Evolutionary conservation across 179 eudicot genomes (phyloP).

Genomic region (Beta corolliflora): DNA sequence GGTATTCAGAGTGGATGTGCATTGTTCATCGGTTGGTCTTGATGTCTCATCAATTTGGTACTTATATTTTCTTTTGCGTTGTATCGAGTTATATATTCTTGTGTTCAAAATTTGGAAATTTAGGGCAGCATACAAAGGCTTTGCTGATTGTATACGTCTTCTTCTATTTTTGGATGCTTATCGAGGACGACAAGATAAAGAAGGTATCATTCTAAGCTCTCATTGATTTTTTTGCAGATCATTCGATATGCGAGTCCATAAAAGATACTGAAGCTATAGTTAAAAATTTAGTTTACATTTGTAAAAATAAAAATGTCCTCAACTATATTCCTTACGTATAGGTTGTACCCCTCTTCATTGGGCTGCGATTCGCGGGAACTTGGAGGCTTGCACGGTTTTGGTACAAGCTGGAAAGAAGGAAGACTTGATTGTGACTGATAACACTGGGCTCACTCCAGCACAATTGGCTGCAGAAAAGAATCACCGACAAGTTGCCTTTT

Average conservation of each 20-base stretch:
- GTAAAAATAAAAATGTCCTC: background rate
- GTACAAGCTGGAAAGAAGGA: slow-evolving; percentile 99
- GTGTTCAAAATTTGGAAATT: slow-evolving; percentile 28
- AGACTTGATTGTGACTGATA: slow-evolving; percentile 81
- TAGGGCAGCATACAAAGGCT: slow-evolving; percentile 99
- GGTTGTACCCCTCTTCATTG: slow-evolving; percentile 99
- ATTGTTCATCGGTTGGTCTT: background rate
- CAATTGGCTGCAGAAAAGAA: slow-evolving; percentile 96
- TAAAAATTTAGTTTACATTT: slow-evolving; percentile 1
- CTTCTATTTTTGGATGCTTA: slow-evolving; percentile 89
- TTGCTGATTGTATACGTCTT: slow-evolving; percentile 97
- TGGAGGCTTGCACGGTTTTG: slow-evolving; percentile 97
- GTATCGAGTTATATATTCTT: background rate
- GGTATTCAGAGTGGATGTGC: background rate
- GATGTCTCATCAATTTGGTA: background rate
- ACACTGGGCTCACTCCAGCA: slow-evolving; percentile 94
- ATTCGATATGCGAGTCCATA: background rate
- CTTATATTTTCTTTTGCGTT: background rate
- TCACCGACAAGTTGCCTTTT: slow-evolving; percentile 99
- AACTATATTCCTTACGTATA: slow-evolving; percentile 27
- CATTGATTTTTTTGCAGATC: background rate
- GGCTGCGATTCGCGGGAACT: slow-evolving; percentile 97
- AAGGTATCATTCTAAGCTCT: slow-evolving; percentile 45
- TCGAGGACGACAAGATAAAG: slow-evolving; percentile 96
- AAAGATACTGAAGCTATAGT: slow-evolving; percentile 10